phyloP scores from a whole-genome alignment of 345 rosid genomes.

The Ricinus communis region DNA sequence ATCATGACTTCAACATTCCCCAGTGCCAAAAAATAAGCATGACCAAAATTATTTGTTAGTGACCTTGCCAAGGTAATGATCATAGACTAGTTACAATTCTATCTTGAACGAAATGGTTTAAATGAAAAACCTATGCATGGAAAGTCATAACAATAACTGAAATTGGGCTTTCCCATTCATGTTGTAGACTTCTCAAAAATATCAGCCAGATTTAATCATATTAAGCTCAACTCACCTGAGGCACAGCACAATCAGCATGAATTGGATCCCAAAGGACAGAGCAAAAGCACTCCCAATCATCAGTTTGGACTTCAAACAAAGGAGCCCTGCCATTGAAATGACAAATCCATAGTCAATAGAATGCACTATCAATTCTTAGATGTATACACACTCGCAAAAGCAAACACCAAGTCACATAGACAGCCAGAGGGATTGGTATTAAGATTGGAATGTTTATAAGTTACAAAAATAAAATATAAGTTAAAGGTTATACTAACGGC shows the following conservation, averaged over 20 bases:
- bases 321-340: slow-evolving; percentile 72
- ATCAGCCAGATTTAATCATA: not conserved
- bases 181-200: not conserved
- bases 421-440: too few species aligned
- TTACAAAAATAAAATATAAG: too few species aligned
- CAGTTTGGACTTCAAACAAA: slow-evolving; percentile 79
- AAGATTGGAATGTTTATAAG: too few species aligned
- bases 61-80: not conserved
- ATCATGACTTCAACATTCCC: not conserved
- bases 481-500: too few species aligned
- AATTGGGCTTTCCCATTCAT: not conserved
- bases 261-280: slow-evolving; percentile 80
- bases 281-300: slow-evolving; percentile 91
- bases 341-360: slow-evolving; percentile 8
- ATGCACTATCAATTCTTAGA: not conserved
- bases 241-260: slow-evolving; percentile 86
- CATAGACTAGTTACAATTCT: not conserved
- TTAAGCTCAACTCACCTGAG: slow-evolving; percentile 62
- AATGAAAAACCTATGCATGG: not conserved
- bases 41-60: not conserved
- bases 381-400: not conserved
- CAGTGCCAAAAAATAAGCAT: not conserved
- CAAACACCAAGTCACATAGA: not conserved
- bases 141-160: not conserved
- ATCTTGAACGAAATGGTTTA: not conserved